Evolutionary conservation across 129 eudicot species (phyloP).

Genomic region (Daucus carota): DH1_v3.0 NC_030383.2:2509501-2510000

Average conservation of each 20-base stretch:
- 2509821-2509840: too few species aligned
- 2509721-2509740: too few species aligned
- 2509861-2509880: too few species aligned
- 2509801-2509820: too few species aligned
- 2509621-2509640: neutral
- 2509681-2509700: conserved; percentile 90
- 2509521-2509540: neutral
- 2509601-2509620: neutral
- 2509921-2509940: conserved; percentile 31
- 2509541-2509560: neutral
- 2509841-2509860: too few species aligned
- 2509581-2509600: neutral
- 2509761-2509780: too few species aligned
- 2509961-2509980: neutral
- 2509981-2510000: neutral
- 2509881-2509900: too few species aligned
- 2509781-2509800: too few species aligned
- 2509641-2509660: conserved; percentile 97
- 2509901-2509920: too few species aligned
- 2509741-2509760: too few species aligned
- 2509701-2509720: too few species aligned
- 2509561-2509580: neutral
- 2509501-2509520: too few species aligned
- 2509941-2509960: neutral
- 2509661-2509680: conserved; percentile 95